These are phyloP conservation scores for Orychophragmus violaceus DNA, from an alignment of 345 rosid genomes.

Conservation along the genomic window DNA sequence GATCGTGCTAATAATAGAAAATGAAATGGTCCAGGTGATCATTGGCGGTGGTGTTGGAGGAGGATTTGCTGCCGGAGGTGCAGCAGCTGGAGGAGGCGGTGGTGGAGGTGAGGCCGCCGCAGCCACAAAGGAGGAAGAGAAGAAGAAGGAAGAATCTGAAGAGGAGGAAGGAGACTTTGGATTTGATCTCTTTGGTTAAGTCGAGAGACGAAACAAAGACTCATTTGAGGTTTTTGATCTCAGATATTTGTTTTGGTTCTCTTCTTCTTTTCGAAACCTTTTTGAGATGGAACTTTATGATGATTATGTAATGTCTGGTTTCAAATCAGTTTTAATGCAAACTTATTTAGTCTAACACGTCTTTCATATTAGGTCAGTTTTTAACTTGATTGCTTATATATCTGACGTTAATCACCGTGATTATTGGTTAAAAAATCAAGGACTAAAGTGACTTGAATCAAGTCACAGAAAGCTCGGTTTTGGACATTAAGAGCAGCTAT, in stretches of 20 bases:
- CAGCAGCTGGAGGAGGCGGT: constrained; percentile 43
- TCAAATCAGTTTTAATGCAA: too few species aligned
- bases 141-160: constrained; percentile 61
- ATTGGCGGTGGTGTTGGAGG: constrained; percentile 47
- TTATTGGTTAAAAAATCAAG: too few species aligned
- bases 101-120: constrained; percentile 45
- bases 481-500: background rate
- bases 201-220: background rate
- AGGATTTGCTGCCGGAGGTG: constrained; percentile 41
- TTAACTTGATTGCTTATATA: too few species aligned
- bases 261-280: background rate
- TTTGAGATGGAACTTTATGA: background rate
- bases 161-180: constrained; percentile 66
- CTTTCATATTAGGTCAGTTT: too few species aligned
- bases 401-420: too few species aligned
- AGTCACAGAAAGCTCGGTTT: background rate
- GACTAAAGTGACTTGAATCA: too few species aligned
- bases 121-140: constrained; percentile 44
- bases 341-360: too few species aligned
- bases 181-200: constrained; percentile 61
- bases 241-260: background rate
- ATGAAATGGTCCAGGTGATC: constrained; percentile 35
- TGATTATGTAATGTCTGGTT: constrained; percentile 7
- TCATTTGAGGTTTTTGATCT: background rate
- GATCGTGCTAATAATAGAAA: background rate